A percentile compares a stretch with the other conserved stretches of the same genome.
phyloP scores from a whole-genome alignment of 75 land plant genomes.

The Pseudotsuga menziesii region DNA sequence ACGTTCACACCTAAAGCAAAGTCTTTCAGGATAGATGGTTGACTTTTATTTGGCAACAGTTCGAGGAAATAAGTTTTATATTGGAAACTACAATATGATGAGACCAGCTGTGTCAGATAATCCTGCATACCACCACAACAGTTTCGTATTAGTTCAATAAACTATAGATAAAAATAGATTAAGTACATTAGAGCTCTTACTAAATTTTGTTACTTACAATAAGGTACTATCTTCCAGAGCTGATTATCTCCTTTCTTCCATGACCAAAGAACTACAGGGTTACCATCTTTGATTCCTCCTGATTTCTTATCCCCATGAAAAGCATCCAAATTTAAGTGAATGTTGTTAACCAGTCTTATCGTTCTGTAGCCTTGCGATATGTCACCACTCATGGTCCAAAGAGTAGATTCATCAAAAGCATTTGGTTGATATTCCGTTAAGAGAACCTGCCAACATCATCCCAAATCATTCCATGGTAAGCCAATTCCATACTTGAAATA shows the following conservation, averaged over 20 bases:
- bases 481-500: too few species aligned
- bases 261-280: constrained; percentile 48
- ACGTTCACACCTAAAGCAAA: too few species aligned
- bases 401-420: constrained; percentile 51
- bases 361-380: constrained; percentile 59
- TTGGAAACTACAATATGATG: too few species aligned
- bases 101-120: too few species aligned
- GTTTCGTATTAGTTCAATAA: too few species aligned
- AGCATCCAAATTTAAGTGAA: constrained; percentile 61
- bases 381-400: constrained; percentile 76
- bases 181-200: too few species aligned
- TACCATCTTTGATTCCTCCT: constrained; percentile 71
- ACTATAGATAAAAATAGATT: too few species aligned
- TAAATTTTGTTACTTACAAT: constrained; percentile 39
- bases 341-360: constrained; percentile 67
- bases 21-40: too few species aligned
- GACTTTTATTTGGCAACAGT: too few species aligned
- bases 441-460: constrained; percentile 35
- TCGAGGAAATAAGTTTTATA: too few species aligned
- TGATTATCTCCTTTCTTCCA: constrained; percentile 85
- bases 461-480: too few species aligned
- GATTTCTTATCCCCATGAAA: constrained; percentile 62
- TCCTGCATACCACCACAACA: too few species aligned
- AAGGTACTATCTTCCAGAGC: constrained; percentile 73
- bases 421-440: constrained; percentile 46